Evolutionary conservation across 805 yeast species (phyloP), one percentile per base, ranked within the genome.

Genomic region (Nakazawaea molendinolei): DNA sequence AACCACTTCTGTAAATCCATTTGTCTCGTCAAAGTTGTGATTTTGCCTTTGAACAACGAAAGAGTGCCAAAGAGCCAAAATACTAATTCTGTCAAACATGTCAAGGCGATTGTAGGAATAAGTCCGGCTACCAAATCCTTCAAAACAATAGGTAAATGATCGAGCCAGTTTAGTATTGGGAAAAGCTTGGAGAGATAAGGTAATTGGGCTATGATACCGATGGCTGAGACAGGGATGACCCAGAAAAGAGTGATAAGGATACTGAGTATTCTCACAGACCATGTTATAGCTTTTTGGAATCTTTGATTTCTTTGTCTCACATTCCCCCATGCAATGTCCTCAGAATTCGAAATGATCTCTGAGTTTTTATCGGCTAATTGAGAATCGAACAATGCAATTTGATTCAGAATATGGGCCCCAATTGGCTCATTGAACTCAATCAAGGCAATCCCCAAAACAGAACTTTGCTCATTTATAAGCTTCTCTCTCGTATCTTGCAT

Each of bases 141-240:
- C 0, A 74, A 48, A 15, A 69, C 61, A 17, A 61, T 64, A 0
- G 95, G 89, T 4, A 76, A 52, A 1, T 56, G 53, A 28, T 72
- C 63, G 8, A 82, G 44, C 74, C 82, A 74, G 1, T 63, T 52
- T 22, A 81, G 55, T 23, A 72, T 65, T 0, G 94, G 92, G 18
- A 82, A 56, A 32, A 80, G 58, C 18, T 69, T 65, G 0, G 80
- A 69, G 32, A 84, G 52, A 42, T 76, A 70, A 0, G 89, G 85
- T 3, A 79, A 61, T 46, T 86, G 95, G 0, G 94, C 75, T 0
- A 87, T 58, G 21, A 86, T 58, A 1, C 90, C 87, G 13, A 86
- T 76, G 40, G 83, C 67, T 0, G 95, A 86, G 1, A 86, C 90
- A 0, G 96, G 96, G 1, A 86, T 55, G 1, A 86, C 84, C 79